Base-by-base conservation (phyloP, 2,329 filamentous ascomycete species). In the Diaporthe sp. region DNA sequence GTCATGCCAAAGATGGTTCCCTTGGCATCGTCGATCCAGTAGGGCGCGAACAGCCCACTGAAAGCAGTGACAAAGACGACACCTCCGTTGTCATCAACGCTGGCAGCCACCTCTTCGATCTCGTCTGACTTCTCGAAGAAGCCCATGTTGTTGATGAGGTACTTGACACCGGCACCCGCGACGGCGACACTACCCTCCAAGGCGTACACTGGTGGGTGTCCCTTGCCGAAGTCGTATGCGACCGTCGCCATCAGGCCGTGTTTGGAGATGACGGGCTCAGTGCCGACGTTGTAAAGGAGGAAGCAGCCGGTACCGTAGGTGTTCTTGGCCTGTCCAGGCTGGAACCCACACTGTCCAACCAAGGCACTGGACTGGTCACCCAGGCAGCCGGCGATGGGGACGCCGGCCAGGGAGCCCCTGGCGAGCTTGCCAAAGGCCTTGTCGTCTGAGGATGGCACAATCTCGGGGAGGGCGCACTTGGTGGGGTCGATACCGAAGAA, bases 11-110 rank as follows among this genome's bases (percentile, higher is more conserved):
- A 96, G 74, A 97, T 91, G 7, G 95, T 98, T 75, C 95, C 95
- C 83, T 95, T 94, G 28, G 95, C 95, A 84, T 97, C 94, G 82
- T 98, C 95, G 77, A 98, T 96, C 95, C 95, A 98, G 84, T 98
- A 98, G 0, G 95, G 95, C 1, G 95, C 95, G 82, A 98, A 98
- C 3, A 98, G 89, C 72, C 95, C 95, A 83, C 93, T 95, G 82
- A 98, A 98, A 1, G 95, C 95, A 3, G 95, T 98, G 76, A 98
- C 95, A 80, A 98, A 92, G 25, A 96, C 91, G 73, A 95, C 93
- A 10, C 95, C 95, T 73, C 95, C 95, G 77, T 94, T 97, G 83
- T 98, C 93, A 3, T 85, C 79, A 10, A 91, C 89, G 0, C 85
- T 87, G 79, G 85, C 84, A 42, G 89, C 89, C 44, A 92, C 83